Base-by-base conservation (phyloP, 768 basidiomycete species). In the Boletus edulis region DNA sequence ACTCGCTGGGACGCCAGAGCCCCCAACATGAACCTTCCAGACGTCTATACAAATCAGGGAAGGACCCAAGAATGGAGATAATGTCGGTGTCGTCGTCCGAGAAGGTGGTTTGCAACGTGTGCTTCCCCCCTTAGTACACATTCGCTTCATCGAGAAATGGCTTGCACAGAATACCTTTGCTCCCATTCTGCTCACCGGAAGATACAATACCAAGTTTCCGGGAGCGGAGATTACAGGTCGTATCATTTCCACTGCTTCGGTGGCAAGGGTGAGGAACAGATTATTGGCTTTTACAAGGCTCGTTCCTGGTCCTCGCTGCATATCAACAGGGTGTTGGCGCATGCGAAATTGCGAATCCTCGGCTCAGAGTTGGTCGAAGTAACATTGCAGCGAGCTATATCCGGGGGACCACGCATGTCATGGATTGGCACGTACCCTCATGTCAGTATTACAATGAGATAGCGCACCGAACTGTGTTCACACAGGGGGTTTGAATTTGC, bases 51-150 rank as follows among this genome's bases (percentile, higher is more conserved):
- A n/a, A n/a, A n/a, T 59, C 24, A 45, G 35, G 9, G 43, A 57
- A 29, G 73, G 72, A 1, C 59, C 71, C 46, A 65, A 57, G 38
- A 71, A 74, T 9, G 75, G 74, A 2, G 74, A 76, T n/a, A n/a
- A n/a, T 51, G 69, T 75, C 4, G 71, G 72, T 3, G 60, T 73
- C 29, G 51, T 75, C 20, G 66, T 62, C 31, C 56, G 68, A 7
- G 61, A 61, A 14, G 59, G 64, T 32, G 74, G 73, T 27, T 5
- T 76, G 75, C 59, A 74, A 73, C 29, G 62, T 73, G 1, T 71
- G 64, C 41, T 54, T 71, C 11, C 65, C 70, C 35, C 59, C 62
- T 24, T 24, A 6, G 24, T 7, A 55, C 64, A 3, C 70, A 74
- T 41, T n/a, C 60, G 0, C 59, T 53, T 29, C 51, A 57, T 8